These are phyloP conservation scores for Alternaria consortialis DNA, from an alignment of 2,329 filamentous ascomycete species.

Conservation along the genomic window DNA sequence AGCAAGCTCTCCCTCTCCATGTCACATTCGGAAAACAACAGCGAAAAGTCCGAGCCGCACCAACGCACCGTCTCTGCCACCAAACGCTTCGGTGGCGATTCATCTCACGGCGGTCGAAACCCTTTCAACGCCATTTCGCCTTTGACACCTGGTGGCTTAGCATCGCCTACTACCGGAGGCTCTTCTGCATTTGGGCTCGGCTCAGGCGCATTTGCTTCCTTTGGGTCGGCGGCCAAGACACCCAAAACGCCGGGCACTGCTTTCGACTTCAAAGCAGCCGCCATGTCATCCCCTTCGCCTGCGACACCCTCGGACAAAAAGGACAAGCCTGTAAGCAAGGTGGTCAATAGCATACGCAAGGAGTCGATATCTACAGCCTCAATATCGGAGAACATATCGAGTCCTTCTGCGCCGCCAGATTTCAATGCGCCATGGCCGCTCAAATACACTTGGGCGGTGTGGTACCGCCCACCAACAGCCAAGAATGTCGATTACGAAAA, in stretches of 20 bases:
- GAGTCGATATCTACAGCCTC: slow-evolving; percentile 40
- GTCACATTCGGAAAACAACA: slow-evolving; percentile 63
- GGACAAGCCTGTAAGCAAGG: slow-evolving; percentile 44
- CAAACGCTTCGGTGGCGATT: slow-evolving; percentile 79
- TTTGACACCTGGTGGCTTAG: slow-evolving; percentile 69
- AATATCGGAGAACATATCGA: slow-evolving; percentile 48
- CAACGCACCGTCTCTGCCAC: slow-evolving; percentile 71
- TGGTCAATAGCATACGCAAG: slow-evolving; percentile 47
- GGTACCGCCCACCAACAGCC: slow-evolving; percentile 95
- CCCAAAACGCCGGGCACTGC: slow-evolving; percentile 84
- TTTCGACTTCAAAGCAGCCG: slow-evolving; percentile 76
- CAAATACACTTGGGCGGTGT: slow-evolving; percentile 92
- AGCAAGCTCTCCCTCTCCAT: slow-evolving; percentile 93
- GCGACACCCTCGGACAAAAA: slow-evolving; percentile 71
- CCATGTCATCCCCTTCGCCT: slow-evolving; percentile 56
- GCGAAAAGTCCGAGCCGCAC: slow-evolving; percentile 62
- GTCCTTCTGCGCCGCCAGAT: slow-evolving; percentile 52
- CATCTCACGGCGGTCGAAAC: slow-evolving; percentile 78
- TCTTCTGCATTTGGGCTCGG: slow-evolving; percentile 93
- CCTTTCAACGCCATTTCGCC: slow-evolving; percentile 81
- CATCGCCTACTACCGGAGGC: slow-evolving; percentile 78
- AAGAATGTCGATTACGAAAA: slow-evolving; percentile 99
- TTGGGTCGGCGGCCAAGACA: slow-evolving; percentile 81
- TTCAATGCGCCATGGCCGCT: slow-evolving; percentile 61
- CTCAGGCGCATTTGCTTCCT: slow-evolving; percentile 95